phyloP scores from a whole-genome alignment of 2,329 filamentous ascomycete species.

The Pseudocercospora macadamiae region DNA sequence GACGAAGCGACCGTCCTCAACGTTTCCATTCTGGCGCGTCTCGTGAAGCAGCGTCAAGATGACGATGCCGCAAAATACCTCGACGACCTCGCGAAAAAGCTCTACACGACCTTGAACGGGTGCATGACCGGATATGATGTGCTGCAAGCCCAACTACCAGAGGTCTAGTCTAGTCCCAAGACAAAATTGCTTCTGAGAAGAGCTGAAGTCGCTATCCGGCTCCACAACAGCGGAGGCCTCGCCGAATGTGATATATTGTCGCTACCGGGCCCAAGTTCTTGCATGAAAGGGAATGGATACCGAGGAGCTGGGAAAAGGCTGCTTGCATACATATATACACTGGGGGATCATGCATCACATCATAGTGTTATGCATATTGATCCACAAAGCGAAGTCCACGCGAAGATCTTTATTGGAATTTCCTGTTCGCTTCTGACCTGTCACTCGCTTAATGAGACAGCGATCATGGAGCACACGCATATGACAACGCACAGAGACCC shows the following conservation, averaged over 20 bases:
- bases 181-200: no score
- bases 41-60: constrained; percentile 1
- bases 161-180: no score
- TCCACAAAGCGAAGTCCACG: background rate
- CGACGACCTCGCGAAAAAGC: constrained; percentile 7
- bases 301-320: background rate
- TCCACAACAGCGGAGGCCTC: no score
- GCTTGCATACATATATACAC: background rate
- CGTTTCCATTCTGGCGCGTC: constrained; percentile 9
- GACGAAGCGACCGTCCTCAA: constrained; percentile 9
- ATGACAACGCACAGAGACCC: background rate
- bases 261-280: no score
- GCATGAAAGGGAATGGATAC: no score
- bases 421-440: no score
- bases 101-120: constrained; percentile 15
- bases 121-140: constrained; percentile 15
- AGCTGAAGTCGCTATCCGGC: no score
- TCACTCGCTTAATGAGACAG: background rate
- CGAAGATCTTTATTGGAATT: background rate
- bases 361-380: background rate
- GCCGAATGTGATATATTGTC: no score
- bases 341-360: background rate
- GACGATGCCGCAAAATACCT: background rate
- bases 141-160: no score
- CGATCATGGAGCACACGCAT: no score